phyloP scores from a whole-genome alignment of 345 rosid genomes.

The Salix arbutifolia region DNA sequence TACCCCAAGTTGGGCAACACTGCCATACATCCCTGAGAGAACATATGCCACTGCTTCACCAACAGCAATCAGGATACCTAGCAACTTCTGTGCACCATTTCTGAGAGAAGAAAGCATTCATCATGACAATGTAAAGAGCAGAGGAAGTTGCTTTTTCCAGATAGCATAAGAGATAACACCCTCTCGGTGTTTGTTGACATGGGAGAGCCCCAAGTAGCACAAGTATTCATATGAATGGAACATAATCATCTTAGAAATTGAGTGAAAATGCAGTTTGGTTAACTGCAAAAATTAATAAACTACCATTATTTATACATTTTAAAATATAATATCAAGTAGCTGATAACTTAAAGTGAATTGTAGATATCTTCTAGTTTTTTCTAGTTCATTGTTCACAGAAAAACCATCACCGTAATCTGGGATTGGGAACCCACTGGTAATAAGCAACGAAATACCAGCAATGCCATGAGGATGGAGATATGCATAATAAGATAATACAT shows the following conservation, averaged over 20 bases:
- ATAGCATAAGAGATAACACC: neutral
- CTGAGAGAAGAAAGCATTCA: constrained; percentile 28
- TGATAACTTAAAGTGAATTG: neutral
- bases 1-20: constrained; percentile 72
- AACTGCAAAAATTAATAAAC: neutral
- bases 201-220: neutral
- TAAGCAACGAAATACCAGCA: neutral
- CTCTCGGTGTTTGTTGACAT: neutral
- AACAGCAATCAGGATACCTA: constrained; percentile 68
- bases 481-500: neutral
- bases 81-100: constrained; percentile 79
- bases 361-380: neutral
- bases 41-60: constrained; percentile 86
- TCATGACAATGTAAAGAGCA: neutral
- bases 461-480: neutral
- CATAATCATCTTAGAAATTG: neutral
- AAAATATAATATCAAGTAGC: neutral
- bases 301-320: neutral
- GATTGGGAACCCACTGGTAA: neutral
- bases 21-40: constrained; percentile 82
- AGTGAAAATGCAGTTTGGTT: neutral
- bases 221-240: neutral
- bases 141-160: neutral
- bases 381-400: neutral
- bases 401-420: neutral